These are phyloP conservation scores for Mycena maculata DNA, from an alignment of 768 basidiomycete species.

Conservation along the genomic window DNA sequence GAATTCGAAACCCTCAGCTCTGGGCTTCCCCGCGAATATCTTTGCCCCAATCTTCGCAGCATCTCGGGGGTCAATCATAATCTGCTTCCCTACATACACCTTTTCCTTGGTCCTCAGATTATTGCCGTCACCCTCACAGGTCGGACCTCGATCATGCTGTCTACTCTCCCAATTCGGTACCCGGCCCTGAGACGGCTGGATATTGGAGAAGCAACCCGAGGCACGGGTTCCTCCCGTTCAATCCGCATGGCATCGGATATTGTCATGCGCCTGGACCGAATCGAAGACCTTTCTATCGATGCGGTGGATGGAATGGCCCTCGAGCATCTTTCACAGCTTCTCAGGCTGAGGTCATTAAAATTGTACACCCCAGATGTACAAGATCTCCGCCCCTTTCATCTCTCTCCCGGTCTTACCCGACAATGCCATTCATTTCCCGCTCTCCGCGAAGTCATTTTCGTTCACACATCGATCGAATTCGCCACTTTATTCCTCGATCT, in stretches of 20 bases:
- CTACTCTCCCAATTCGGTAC: neutral
- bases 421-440: neutral
- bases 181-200: neutral
- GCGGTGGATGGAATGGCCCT: neutral
- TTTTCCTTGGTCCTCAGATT: neutral
- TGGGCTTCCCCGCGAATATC: too few species aligned
- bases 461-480: neutral
- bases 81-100: neutral
- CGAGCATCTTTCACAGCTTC: neutral
- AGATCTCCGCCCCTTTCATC: neutral
- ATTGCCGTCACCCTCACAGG: neutral
- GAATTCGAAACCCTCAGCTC: too few species aligned
- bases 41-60: neutral
- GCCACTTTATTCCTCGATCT: neutral
- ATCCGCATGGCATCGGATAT: neutral
- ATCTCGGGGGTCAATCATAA: neutral
- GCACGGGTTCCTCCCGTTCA: too few species aligned
- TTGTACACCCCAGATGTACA: neutral
- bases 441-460: neutral
- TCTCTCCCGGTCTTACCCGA: neutral
- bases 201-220: neutral
- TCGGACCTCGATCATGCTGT: neutral
- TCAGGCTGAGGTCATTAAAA: neutral
- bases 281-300: neutral
- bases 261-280: neutral